Base-by-base conservation (phyloP, 139 green algal genomes). In the Deuterostichococcus epilithicus region DNA sequence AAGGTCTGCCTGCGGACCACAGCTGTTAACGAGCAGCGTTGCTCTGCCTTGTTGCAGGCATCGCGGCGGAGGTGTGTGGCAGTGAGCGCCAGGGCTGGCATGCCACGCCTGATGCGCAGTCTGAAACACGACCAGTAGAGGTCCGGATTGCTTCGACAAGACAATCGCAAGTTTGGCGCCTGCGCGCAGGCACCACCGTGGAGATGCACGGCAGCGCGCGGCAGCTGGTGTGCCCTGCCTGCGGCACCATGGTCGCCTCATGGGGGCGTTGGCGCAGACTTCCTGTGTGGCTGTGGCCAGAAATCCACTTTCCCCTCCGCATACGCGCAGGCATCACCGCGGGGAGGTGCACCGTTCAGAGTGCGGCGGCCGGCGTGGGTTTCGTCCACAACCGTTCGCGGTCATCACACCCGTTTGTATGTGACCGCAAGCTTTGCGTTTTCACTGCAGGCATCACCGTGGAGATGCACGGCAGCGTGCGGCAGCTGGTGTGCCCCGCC, bases 391-490 rank as follows among this genome's bases (percentile, higher is more conserved):
- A n/a, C n/a, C n/a, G 22, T 65, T 18, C 47, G 20, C 22, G 47
- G 47, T 18, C 47, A 65, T 22, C 47, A 32, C 22, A 32, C 10
- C 60, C 26, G 5, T 10, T 68, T 68, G 28, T 68, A 15, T 36
- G 69, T 26, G n/a, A n/a, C n/a, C n/a, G n/a, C n/a, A n/a, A n/a
- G n/a, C n/a, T n/a, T n/a, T n/a, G n/a, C n/a, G n/a, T n/a, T n/a
- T n/a, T n/a, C n/a, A n/a, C n/a, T n/a, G 45, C 76, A 77, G 86
- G 92, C 39, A 76, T 82, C 25, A 95, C 91, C 0, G 88, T 97
- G 25, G 93, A 97, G 82, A 94, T 97, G 88, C 94, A 97, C 80
- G 94, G 94, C 68, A 95, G 91, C 81, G 91, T 90, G 18, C 81
- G 77, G 8, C 75, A 91, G 74, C 70, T 90, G 67, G 83, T 91